Evolutionary conservation across 176 grass and related monocot species (phyloP), one percentile per base, ranked within the genome.

Genomic region (Lolium rigidum): DNA sequence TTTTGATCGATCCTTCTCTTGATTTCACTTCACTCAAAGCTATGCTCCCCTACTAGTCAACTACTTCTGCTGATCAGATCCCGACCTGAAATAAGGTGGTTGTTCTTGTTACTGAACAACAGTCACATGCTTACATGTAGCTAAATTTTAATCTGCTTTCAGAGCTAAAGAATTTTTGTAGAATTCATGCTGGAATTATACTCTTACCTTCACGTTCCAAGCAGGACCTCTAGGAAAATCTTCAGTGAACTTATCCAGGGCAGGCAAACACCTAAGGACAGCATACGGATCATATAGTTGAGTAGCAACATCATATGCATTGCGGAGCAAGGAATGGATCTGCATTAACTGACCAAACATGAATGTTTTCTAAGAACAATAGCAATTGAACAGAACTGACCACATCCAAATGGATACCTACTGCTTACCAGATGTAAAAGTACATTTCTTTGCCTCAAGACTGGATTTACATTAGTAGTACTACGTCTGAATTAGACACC

Each of bases 21-120:
- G 37, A 65, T 79, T 87, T 75, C 80, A 83, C 58, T 90, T 90
- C 74, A 83, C 80, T 75, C 51, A 74, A 84, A 84, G 89, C 60
- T 79, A 66, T 66, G 38, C 68, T 85, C 49, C 75, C 81, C 20
- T 73, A 15, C 28, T 26, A 82, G 61, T 76, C 63, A 57, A 55
- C 50, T 66, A 5, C 82, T 54, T 57, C 80, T 43, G 15, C 56
- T 67, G 6, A 46, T 35, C 54, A 71, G 75, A 79, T 79, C 74
- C 10, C 39, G 9, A 39, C 47, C 28, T 54, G 25, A 59, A 65
- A 50, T 69, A 56, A 55, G 21, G 60, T 54, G 62, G 16, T 77
- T 14, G 35, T 26, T 57, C 63, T 39, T 69, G 49, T 44, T 46
- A 72, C 81, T 57, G 67, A 56, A 57, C 80, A 16, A 70, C 4